Conservation (phyloP, 2,329 filamentous ascomycete species). For the Myriosclerotinia scirpicola region DNA sequence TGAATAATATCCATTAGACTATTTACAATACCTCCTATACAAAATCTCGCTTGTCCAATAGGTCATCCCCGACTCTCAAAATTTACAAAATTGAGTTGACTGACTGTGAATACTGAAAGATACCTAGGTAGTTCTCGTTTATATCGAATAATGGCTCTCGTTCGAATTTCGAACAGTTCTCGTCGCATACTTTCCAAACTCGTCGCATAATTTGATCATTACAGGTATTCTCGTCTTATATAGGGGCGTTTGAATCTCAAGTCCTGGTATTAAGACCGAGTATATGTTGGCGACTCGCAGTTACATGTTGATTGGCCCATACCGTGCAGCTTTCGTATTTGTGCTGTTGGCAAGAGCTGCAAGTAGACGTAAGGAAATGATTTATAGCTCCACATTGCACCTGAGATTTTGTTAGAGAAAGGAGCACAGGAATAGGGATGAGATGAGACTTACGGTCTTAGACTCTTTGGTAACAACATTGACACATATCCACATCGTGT, state of each 20-base stretch:
- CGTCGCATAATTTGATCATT: too few species aligned
- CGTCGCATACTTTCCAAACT: background rate
- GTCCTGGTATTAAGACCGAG: background rate
- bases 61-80: background rate
- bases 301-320: background rate
- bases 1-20: background rate
- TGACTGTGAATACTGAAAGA: background rate
- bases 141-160: background rate
- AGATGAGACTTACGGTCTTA: background rate
- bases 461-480: background rate
- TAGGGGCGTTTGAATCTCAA: background rate
- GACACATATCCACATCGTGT: background rate
- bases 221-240: too few species aligned
- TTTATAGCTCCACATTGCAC: background rate
- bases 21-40: background rate
- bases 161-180: background rate
- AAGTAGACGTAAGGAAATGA: background rate
- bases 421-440: background rate
- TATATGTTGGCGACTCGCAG: too few species aligned
- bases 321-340: background rate
- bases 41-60: background rate
- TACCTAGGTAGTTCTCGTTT: fast-evolving
- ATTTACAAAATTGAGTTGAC: too few species aligned
- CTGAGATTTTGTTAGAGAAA: background rate
- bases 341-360: background rate